Base-by-base conservation (phyloP, 164 flowering plant genomes). In the Amborella trichopoda region DNA sequence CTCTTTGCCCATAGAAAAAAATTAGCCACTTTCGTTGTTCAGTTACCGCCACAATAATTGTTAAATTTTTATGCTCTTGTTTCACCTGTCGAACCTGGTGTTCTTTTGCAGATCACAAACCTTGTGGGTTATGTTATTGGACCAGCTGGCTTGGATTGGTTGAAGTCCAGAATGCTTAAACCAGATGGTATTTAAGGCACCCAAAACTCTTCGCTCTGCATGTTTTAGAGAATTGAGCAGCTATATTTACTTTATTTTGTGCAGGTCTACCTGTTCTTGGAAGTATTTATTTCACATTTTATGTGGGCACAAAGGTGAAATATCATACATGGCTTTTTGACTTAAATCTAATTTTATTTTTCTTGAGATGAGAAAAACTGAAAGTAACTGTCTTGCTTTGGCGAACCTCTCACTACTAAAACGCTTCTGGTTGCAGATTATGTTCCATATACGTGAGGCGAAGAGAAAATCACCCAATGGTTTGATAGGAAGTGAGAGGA, bases 61-160 rank as follows among this genome's bases (percentile, higher is more conserved):
- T n/a, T n/a, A n/a, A n/a, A n/a, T n/a, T n/a, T n/a, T n/a, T n/a
- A n/a, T n/a, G n/a, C n/a, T n/a, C n/a, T n/a, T n/a, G n/a, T n/a
- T n/a, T n/a, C n/a, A n/a, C n/a, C n/a, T n/a, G n/a, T n/a, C n/a
- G n/a, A n/a, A n/a, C n/a, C n/a, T n/a, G n/a, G n/a, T n/a, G n/a
- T n/a, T n/a, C n/a, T n/a, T n/a, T n/a, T 37, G 41, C 76, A 90
- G 95, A 82, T 85, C 43, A 94, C 94, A 40, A 90, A 90, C 61
- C 91, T 90, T 40, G 91, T 76, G 40, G 97, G 97, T 24, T 90
- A 69, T 67, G 97, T 85, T 27, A 69, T 90, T 50, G 97, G 97
- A 51, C 91, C 91, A 28, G 75, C 88, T 0, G 89, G 91, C 54
- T 56, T 86, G 28, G 76, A 77, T 58, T 83, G 81, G 88, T 68